Evolutionary conservation across 129 eudicot genomes (phyloP).

Genomic region (Erigeron canadensis): DNA sequence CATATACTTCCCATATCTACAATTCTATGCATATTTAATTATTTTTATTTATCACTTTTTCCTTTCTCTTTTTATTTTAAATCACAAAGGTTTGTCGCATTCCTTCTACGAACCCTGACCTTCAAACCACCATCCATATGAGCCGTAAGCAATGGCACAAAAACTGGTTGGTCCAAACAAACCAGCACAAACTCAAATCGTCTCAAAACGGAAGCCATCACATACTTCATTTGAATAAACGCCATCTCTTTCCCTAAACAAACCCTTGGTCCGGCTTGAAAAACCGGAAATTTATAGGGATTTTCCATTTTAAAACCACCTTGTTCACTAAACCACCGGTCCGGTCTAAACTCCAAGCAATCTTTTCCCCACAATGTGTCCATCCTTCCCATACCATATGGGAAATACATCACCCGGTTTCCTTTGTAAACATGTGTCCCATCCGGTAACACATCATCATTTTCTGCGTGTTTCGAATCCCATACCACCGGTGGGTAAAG

Average conservation of each 20-base stretch:
- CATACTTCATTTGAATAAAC: constrained; percentile 73
- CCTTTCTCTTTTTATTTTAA: too few relatives aligned
- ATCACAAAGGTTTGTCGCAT: not conserved
- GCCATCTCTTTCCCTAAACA: constrained; percentile 91
- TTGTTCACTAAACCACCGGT: constrained; percentile 54
- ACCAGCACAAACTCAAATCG: constrained; percentile 54
- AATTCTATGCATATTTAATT: too few relatives aligned
- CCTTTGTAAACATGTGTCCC: constrained; percentile 64
- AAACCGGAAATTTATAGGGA: constrained; percentile 72
- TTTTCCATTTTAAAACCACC: constrained; percentile 45
- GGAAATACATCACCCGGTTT: constrained; percentile 73
- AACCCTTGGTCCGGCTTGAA: constrained; percentile 88
- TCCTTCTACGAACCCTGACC: constrained; percentile 44
- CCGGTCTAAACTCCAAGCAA: constrained; percentile 63
- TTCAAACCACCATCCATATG: constrained; percentile 75
- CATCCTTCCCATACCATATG: constrained; percentile 95
- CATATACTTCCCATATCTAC: too few relatives aligned
- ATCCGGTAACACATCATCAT: constrained; percentile 69
- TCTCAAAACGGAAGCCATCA: constrained; percentile 50
- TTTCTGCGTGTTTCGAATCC: constrained; percentile 81
- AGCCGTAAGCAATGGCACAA: constrained; percentile 74
- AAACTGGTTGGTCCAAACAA: constrained; percentile 32
- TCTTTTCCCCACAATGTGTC: constrained; percentile 80
- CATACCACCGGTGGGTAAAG: constrained; percentile 88
- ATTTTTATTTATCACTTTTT: too few relatives aligned